A percentile compares a stretch with the other conserved stretches of the same genome.
Evolutionary conservation across 2,329 filamentous ascomycete genomes (phyloP).

Genomic region (Ophiostoma australiae): DNA sequence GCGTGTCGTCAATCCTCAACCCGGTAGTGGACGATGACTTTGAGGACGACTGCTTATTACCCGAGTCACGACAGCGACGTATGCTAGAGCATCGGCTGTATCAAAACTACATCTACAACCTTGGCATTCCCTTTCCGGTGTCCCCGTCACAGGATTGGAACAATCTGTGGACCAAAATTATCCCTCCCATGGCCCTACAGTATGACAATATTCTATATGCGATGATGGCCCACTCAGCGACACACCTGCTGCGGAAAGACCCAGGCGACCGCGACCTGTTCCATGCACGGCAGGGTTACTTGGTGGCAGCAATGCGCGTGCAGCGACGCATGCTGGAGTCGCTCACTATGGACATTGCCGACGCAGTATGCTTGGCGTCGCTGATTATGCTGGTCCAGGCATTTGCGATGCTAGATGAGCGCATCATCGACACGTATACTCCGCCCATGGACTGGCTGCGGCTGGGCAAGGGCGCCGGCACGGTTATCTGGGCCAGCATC

Average conservation of each 20-base stretch:
- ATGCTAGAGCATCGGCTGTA: slow-evolving; percentile 32
- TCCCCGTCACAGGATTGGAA: slow-evolving; percentile 27
- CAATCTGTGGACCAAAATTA: slow-evolving; percentile 27
- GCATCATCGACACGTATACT: slow-evolving; percentile 29
- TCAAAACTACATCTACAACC: slow-evolving; percentile 29
- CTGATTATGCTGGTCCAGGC: slow-evolving; percentile 30
- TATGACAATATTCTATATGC: slow-evolving; percentile 31
- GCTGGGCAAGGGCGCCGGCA: slow-evolving; percentile 29
- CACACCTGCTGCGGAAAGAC: slow-evolving; percentile 27
- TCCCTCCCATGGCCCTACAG: slow-evolving; percentile 28
- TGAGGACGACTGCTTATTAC: slow-evolving; percentile 24
- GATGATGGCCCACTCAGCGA: slow-evolving; percentile 30
- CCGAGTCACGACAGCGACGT: slow-evolving; percentile 30
- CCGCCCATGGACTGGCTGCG: slow-evolving; percentile 31
- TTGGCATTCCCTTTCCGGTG: slow-evolving; percentile 26
- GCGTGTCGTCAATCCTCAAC: slow-evolving; percentile 12
- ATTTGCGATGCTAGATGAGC: slow-evolving; percentile 31
- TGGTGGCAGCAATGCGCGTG: slow-evolving; percentile 30
- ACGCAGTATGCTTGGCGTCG: slow-evolving; percentile 30
- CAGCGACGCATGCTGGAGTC: slow-evolving; percentile 30
- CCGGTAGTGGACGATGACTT: slow-evolving; percentile 16
- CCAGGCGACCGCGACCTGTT: slow-evolving; percentile 29
- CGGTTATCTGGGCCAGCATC: slow-evolving; percentile 31
- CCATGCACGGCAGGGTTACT: slow-evolving; percentile 30
- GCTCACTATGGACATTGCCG: slow-evolving; percentile 29